Evolutionary conservation across 345 rosid species (phyloP), one percentile per base, ranked within the genome.

Genomic region (Cardamine resedifolia): DNA sequence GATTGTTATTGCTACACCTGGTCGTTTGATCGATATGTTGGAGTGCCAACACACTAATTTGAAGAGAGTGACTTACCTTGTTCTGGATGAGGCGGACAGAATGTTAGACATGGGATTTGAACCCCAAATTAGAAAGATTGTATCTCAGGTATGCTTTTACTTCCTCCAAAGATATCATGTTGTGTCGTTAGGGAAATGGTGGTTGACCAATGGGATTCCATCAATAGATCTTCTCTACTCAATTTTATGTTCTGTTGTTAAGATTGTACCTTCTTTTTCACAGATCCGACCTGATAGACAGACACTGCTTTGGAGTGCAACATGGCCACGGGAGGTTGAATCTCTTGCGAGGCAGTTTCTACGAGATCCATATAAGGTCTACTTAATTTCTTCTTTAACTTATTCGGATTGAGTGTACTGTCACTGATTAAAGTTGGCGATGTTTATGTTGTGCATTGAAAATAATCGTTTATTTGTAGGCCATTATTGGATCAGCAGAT

Each of bases 31-130:
- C 49, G 99, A 95, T 83, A 89, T 91, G 96, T 68, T 95, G 85
- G 99, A 88, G 78, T 86, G 87, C 67, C 95, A 86, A 69, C 81
- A 87, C 58, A 90, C 96, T 44, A 88, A 87, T 84, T 83, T 95
- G 84, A 82, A 74, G 70, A 82, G 96, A 79, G 97, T 91, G 73
- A 95, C 96, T 44, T 95, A 90, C 85, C 93, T 95, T 72, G 99
- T 95, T 2, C 73, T 95, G 83, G 99, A 90, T 76, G 99, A 95
- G 78, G 96, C 99, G 63, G 99, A 95, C 78, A 74, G 97, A 70
- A 93, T 93, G 98, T 78, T 93, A 82, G 98, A 94, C 78, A 94
- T 94, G 98, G 98, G 97, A 14, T 91, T 91, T 85, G 99, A 90
- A 80, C 96, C 99, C 74, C 99, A 95, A 71, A 91, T 95, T 74